phyloP scores from a whole-genome alignment of 192 early-diverging fungal species.

The Backusella tarrabulga region DNA sequence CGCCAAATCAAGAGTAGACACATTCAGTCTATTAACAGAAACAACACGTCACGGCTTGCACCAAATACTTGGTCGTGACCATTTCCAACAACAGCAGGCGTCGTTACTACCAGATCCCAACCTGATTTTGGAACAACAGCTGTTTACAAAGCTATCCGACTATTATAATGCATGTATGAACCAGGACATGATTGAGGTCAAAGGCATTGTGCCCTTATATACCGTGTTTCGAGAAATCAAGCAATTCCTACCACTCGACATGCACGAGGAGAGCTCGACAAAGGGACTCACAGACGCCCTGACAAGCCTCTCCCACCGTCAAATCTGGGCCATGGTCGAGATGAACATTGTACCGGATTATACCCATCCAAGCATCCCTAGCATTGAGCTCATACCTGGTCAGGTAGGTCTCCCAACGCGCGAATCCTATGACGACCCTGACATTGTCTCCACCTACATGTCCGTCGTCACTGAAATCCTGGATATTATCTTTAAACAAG shows the following conservation, averaged over 20 bases:
- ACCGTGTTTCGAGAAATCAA: constrained; percentile 41
- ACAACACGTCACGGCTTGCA: not conserved
- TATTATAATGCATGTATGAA: constrained; percentile 59
- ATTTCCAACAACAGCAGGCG: not conserved
- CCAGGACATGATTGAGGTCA: constrained; percentile 38
- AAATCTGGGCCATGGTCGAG: constrained; percentile 43
- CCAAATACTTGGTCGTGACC: constrained; percentile 9
- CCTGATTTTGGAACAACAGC: constrained; percentile 42
- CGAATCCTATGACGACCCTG: constrained; percentile 58
- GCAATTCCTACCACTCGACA: constrained; percentile 22
- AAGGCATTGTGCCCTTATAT: constrained; percentile 39
- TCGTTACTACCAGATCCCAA: constrained; percentile 29
- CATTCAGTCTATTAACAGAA: not conserved
- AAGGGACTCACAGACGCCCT: constrained; percentile 12
- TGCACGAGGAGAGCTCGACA: not conserved
- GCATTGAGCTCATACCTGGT: constrained; percentile 41
- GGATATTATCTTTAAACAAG: constrained; percentile 26
- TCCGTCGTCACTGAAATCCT: constrained; percentile 46
- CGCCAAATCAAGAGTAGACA: constrained; percentile 46
- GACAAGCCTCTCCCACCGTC: not conserved
- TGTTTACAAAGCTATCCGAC: constrained; percentile 55
- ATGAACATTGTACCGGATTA: constrained; percentile 50
- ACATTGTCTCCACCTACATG: constrained; percentile 45
- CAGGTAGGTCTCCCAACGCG: constrained; percentile 61
- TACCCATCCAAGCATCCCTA: constrained; percentile 53